A percentile compares a stretch with the other conserved stretches of the same genome.
These are phyloP conservation scores for Fusarium coicis DNA, from an alignment of 2,329 filamentous ascomycete species.

Conservation along the genomic window DNA sequence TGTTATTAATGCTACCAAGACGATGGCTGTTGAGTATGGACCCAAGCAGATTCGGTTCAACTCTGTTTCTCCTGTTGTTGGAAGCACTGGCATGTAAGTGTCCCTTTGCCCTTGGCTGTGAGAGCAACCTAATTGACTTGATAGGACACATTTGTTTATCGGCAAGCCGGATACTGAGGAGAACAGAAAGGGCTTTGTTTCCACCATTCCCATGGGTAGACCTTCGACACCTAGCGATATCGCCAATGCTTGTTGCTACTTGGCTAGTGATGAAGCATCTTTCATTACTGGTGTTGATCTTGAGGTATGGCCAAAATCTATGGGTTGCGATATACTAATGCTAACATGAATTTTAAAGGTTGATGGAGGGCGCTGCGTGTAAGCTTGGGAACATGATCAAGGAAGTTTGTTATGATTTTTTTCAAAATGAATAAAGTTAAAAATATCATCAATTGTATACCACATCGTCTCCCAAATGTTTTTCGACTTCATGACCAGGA, in stretches of 20 bases:
- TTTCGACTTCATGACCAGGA: too few relatives aligned
- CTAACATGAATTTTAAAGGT: background rate
- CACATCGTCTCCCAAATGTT: accelerated
- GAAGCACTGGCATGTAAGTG: slow-evolving; percentile 43
- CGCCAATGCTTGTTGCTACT: slow-evolving; percentile 75
- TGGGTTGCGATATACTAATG: accelerated
- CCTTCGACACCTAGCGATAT: slow-evolving; percentile 61
- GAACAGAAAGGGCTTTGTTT: slow-evolving; percentile 66
- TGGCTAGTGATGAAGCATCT: slow-evolving; percentile 76
- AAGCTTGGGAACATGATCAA: background rate
- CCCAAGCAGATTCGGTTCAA: slow-evolving; percentile 79
- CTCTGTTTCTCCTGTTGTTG: slow-evolving; percentile 76
- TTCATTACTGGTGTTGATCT: slow-evolving; percentile 79
- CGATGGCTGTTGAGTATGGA: slow-evolving; percentile 78
- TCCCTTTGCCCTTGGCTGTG: too few relatives aligned
- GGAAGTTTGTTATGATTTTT: background rate
- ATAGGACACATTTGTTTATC: slow-evolving; percentile 55
- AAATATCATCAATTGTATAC: accelerated
- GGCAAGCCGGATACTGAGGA: slow-evolving; percentile 72
- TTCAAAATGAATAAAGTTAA: background rate
- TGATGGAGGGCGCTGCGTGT: slow-evolving; percentile 19
- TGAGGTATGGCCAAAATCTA: slow-evolving; percentile 49
- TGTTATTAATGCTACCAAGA: slow-evolving; percentile 67
- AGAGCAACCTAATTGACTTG: too few relatives aligned
- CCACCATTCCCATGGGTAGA: slow-evolving; percentile 64